These are phyloP conservation scores for Calonectria henricotiae DNA, from an alignment of 2,329 filamentous ascomycete genomes.

Conservation along the genomic window DNA sequence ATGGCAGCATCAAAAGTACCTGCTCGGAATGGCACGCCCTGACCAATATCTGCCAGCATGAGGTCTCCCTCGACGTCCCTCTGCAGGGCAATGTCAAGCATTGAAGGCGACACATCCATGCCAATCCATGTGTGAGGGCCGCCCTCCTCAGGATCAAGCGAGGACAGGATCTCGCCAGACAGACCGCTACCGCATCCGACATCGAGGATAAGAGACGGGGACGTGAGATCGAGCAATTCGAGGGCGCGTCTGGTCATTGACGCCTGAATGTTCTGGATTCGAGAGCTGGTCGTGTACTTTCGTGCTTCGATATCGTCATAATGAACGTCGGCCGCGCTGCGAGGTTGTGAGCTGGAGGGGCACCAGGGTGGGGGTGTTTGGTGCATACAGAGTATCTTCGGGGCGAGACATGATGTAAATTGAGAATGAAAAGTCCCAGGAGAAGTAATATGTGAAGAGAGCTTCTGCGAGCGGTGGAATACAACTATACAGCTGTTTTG, in stretches of 20 bases:
- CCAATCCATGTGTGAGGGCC: conserved; percentile 97
- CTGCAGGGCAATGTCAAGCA: conserved; percentile 96
- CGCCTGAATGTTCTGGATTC: conserved; percentile 95
- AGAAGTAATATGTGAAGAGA: not conserved
- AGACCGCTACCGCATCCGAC: conserved; percentile 97
- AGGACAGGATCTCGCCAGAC: conserved; percentile 92
- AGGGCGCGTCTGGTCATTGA: conserved; percentile 95
- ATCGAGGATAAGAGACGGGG: conserved; percentile 92
- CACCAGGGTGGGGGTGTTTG: conserved; percentile 43
- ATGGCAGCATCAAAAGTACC: conserved; percentile 96
- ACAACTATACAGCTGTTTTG: conserved; percentile 2
- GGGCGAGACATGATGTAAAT: conserved; percentile 88
- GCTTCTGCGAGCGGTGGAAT: not conserved
- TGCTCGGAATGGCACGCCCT: conserved; percentile 93
- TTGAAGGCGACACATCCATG: conserved; percentile 95
- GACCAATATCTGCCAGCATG: conserved; percentile 94
- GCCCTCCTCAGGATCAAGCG: conserved; percentile 78
- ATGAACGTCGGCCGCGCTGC: conserved; percentile 93
- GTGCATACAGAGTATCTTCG: conserved; percentile 88
- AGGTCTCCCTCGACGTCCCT: conserved; percentile 94
- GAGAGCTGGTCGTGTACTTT: conserved; percentile 97
- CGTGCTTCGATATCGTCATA: conserved; percentile 96
- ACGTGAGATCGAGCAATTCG: conserved; percentile 86
- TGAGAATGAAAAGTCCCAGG: not conserved
- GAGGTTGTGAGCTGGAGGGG: conserved; percentile 50